A percentile compares a stretch with the other conserved stretches of the same genome.
Conservation (phyloP, 75 land plant genomes). For the Pseudotsuga menziesii region DNA sequence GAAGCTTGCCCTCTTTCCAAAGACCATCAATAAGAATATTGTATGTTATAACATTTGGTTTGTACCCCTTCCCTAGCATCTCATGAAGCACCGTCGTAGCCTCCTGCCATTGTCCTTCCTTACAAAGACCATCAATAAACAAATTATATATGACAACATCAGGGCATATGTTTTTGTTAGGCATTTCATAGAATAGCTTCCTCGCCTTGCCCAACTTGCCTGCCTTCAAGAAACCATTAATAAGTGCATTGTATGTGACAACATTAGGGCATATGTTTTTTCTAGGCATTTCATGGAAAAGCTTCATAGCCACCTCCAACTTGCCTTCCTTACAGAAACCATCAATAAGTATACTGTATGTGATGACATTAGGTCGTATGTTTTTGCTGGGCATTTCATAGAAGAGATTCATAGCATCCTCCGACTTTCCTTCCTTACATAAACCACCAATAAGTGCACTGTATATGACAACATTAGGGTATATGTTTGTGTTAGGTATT, state of each 20-base stretch:
- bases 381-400: constrained; percentile 54
- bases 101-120: constrained; percentile 12
- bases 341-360: too few relatives aligned
- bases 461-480: constrained; percentile 36
- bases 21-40: constrained; percentile 68
- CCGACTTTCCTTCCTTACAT: constrained; percentile 33
- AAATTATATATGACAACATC: constrained; percentile 24
- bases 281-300: constrained; percentile 24
- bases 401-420: constrained; percentile 46
- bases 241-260: constrained; percentile 39
- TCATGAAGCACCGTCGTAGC: constrained; percentile 10
- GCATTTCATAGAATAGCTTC: constrained; percentile 31
- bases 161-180: constrained; percentile 10
- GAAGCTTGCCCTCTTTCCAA: constrained; percentile 47
- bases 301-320: constrained; percentile 27
- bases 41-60: constrained; percentile 63
- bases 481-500: constrained; percentile 19
- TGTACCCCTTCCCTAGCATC: constrained; percentile 2
- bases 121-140: constrained; percentile 22
- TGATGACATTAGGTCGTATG: neutral
- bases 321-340: constrained; percentile 16
- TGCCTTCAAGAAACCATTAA: constrained; percentile 35
- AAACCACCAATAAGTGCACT: constrained; percentile 52
- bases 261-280: constrained; percentile 16
- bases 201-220: constrained; percentile 29